Evolutionary conservation across 2,329 filamentous ascomycete genomes (phyloP).

Genomic region (Sphaerostilbella broomeana): DNA sequence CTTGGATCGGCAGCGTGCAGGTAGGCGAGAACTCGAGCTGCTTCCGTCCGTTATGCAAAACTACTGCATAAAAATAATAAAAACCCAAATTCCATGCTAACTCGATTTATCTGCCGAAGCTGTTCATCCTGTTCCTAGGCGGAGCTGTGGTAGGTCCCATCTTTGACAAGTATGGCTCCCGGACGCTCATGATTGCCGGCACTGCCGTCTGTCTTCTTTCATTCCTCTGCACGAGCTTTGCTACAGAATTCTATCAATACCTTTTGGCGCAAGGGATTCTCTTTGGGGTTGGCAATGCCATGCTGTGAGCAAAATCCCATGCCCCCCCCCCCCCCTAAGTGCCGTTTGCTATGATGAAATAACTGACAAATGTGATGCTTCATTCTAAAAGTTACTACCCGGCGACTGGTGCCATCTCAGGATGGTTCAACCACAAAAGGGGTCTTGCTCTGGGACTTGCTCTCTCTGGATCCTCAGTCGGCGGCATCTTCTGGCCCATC

Average conservation of each 20-base stretch:
- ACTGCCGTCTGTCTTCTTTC: slow-evolving; percentile 30
- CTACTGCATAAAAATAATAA: not conserved
- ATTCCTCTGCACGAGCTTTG: slow-evolving; percentile 29
- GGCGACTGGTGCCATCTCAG: slow-evolving; percentile 22
- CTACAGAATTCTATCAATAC: slow-evolving; percentile 30
- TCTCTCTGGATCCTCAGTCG: slow-evolving; percentile 26
- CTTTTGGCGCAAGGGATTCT: slow-evolving; percentile 35
- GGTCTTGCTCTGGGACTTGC: slow-evolving; percentile 26
- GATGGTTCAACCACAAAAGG: slow-evolving; percentile 26
- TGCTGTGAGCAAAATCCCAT: slow-evolving; percentile 23
- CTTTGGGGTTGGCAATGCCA: slow-evolving; percentile 34
- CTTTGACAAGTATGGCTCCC: slow-evolving; percentile 34
- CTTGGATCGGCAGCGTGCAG: slow-evolving; percentile 36
- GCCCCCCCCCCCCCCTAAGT: too few relatives aligned
- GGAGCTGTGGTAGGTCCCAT: slow-evolving; percentile 33
- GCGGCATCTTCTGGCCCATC: slow-evolving; percentile 27
- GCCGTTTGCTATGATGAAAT: not conserved
- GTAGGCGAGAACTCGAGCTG: slow-evolving; percentile 8
- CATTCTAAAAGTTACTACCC: slow-evolving; percentile 24
- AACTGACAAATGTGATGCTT: not conserved
- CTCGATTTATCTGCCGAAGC: slow-evolving; percentile 21
- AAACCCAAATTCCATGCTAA: not conserved
- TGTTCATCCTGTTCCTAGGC: slow-evolving; percentile 33
- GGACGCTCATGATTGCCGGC: slow-evolving; percentile 29
- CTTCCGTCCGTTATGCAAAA: not conserved